Evolutionary conservation across 345 rosid genomes (phyloP), one percentile per base, ranked within the genome.

Genomic region (Euphorbia lathyris): DNA sequence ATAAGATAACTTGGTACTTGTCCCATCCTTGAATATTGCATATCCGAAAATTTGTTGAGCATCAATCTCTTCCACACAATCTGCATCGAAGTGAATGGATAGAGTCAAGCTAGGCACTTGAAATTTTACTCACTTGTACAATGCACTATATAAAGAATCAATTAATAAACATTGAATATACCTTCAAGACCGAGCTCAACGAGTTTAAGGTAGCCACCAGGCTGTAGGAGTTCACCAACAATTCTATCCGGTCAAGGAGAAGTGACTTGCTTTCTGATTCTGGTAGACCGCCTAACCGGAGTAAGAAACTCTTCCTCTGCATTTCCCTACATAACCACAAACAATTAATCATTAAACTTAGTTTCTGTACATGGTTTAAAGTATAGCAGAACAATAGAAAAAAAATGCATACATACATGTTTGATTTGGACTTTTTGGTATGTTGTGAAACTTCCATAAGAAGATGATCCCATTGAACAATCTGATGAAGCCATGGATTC

Each of bases 211-310:
- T n/a, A n/a, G n/a, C n/a, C n/a, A n/a, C n/a, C n/a, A n/a, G n/a
- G n/a, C n/a, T n/a, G n/a, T n/a, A n/a, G n/a, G n/a, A n/a, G n/a
- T n/a, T n/a, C n/a, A n/a, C n/a, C n/a, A n/a, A n/a, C n/a, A n/a
- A n/a, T n/a, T n/a, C n/a, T n/a, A n/a, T 60, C 7, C 5, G 3
- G 81, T 87, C 83, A 79, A 22, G 86, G 71, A 73, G 87, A 84
- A 60, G 72, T 67, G 72, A 82, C 88, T 57, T 83, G 82, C 63
- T 78, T 86, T 68, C 81, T 82, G 74, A 90, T 74, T 72, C 97
- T 74, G 86, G 90, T 93, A 9, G 98, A 93, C 47, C 97, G 89
- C 81, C 98, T 83, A 53, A 90, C 92, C 3, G 97, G 97, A 68
- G 98, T 93, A 25, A 82, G 64, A 69, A 74, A 63, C 73, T 82